Evolutionary conservation across 176 grass and related monocot genomes (phyloP).

Genomic region (Oryza nivara): DNA sequence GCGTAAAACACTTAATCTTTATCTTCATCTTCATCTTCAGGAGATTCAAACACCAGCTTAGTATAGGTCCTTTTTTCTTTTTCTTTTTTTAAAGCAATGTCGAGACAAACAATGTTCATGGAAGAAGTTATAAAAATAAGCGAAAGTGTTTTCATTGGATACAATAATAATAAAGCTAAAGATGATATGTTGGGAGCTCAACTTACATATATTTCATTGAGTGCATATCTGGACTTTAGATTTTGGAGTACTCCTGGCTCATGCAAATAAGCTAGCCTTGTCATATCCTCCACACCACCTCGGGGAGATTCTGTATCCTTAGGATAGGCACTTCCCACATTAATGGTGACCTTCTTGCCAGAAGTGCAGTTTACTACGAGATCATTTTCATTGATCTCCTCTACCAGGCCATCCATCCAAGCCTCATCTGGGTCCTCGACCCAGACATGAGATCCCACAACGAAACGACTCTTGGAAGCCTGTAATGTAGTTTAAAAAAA

Average conservation of each 20-base stretch:
- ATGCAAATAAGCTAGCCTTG: slow-evolving; percentile 84
- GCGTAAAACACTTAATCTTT: too few relatives aligned
- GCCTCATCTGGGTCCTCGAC: slow-evolving; percentile 77
- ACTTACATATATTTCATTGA: slow-evolving; percentile 97
- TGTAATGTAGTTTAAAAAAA: slow-evolving; percentile 18
- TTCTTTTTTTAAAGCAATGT: too few relatives aligned
- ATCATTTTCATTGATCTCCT: slow-evolving; percentile 65
- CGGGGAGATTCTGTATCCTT: slow-evolving; percentile 89
- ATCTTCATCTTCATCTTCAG: too few relatives aligned
- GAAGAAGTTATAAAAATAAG: too few relatives aligned
- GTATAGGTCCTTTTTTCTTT: too few relatives aligned
- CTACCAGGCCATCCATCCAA: slow-evolving; percentile 88
- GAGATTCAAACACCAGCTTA: too few relatives aligned
- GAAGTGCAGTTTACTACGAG: slow-evolving; percentile 64
- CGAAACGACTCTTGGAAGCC: slow-evolving; percentile 65
- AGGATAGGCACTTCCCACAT: slow-evolving; percentile 51
- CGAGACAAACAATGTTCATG: too few relatives aligned
- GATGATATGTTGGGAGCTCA: background rate
- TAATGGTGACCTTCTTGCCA: slow-evolving; percentile 68
- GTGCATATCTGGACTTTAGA: slow-evolving; percentile 70
- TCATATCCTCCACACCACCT: slow-evolving; percentile 94
- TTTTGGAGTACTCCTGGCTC: slow-evolving; percentile 94
- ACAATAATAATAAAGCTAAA: too few relatives aligned
- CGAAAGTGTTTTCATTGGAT: too few relatives aligned
- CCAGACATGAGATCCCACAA: slow-evolving; percentile 90